phyloP scores from a whole-genome alignment of 2,329 filamentous ascomycete genomes.

The Magnaporthiopsis poae region DNA sequence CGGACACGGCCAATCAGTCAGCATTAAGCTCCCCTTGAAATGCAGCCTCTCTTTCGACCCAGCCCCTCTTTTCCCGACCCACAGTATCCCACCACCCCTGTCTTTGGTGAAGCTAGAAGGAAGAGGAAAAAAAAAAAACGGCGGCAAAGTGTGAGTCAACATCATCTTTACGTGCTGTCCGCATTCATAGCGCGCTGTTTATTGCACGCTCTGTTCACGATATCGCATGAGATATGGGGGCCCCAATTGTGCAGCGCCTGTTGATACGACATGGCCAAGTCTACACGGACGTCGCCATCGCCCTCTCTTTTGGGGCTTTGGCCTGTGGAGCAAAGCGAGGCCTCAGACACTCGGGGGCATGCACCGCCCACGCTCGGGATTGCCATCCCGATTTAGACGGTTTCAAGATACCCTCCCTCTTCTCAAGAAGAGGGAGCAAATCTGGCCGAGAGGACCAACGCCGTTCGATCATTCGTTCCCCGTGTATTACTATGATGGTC shows the following conservation, averaged over 20 bases:
- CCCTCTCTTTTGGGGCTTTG: neutral
- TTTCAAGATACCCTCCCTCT: neutral
- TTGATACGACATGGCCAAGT: neutral
- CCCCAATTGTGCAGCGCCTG: neutral
- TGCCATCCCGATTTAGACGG: neutral
- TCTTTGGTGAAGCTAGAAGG: neutral
- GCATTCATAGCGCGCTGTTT: neutral
- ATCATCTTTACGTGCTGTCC: neutral
- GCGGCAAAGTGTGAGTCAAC: slow-evolving; percentile 2
- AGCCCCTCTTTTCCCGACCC: neutral
- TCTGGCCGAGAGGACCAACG: neutral
- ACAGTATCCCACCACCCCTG: neutral
- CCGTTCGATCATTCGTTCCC: neutral
- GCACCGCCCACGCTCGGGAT: neutral
- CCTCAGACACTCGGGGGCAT: neutral
- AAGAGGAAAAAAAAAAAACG: neutral
- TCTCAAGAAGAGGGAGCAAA: neutral
- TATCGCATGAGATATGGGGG: neutral
- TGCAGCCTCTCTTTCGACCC: neutral
- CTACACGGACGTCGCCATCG: too few species aligned
- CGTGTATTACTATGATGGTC: neutral
- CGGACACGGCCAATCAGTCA: neutral
- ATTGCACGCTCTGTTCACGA: neutral
- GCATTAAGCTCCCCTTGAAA: neutral
- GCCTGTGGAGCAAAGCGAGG: neutral